Percentiles rank a stretch among this genome's conserved stretches.
Conservation (phyloP, 31 red algal species). For the Odonthalia washingtoniensis region DNA sequence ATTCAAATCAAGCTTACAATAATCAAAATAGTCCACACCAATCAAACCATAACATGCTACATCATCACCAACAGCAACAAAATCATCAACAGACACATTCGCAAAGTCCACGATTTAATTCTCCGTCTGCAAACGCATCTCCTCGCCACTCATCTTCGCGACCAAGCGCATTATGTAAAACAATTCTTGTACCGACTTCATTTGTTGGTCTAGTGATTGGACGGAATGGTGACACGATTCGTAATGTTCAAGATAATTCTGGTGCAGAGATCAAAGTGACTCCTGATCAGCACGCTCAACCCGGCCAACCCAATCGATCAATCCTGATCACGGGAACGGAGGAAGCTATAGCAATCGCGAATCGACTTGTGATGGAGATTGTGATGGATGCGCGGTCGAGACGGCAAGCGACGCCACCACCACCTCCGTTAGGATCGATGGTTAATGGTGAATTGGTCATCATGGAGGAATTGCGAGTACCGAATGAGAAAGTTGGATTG, state of each 20-base stretch:
- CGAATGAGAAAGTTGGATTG: constrained; percentile 94
- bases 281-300: constrained; percentile 78
- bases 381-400: constrained; percentile 77
- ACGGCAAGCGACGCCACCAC: constrained; percentile 32
- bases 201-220: constrained; percentile 94
- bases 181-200: constrained; percentile 80
- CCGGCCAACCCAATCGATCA: constrained; percentile 63
- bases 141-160: background rate
- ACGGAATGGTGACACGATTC: constrained; percentile 89
- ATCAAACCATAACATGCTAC: too few species aligned
- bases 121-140: too few species aligned
- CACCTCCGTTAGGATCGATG: constrained; percentile 14
- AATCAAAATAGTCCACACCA: background rate
- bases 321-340: constrained; percentile 80
- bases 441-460: constrained; percentile 54
- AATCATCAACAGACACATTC: background rate
- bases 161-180: constrained; percentile 58
- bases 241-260: constrained; percentile 83
- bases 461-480: constrained; percentile 70
- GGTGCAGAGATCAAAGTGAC: constrained; percentile 92
- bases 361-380: constrained; percentile 85
- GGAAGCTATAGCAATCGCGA: constrained; percentile 79
- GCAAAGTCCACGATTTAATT: too few species aligned
- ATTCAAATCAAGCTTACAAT: background rate
- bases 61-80: background rate